phyloP scores from a whole-genome alignment of 495 filamentous ascomycete genomes.

The Emericellopsis terricola region DNA sequence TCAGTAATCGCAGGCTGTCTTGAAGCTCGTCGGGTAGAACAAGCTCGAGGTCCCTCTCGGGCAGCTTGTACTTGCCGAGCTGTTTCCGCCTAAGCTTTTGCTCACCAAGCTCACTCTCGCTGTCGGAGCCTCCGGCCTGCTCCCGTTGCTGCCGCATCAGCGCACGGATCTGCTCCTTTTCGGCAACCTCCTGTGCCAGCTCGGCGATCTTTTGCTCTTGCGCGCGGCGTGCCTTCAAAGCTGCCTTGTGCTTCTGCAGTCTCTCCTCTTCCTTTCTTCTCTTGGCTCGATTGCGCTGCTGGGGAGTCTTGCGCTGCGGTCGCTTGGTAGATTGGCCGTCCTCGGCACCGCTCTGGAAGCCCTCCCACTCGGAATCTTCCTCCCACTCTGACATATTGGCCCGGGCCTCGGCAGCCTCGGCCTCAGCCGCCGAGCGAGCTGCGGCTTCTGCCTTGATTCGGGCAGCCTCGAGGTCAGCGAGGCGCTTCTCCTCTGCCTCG shows the following conservation, averaged over 20 bases:
- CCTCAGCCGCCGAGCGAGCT: conserved; percentile 37
- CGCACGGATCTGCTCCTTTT: conserved; percentile 30
- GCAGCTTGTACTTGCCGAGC: conserved; percentile 61
- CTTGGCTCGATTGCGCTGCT: conserved; percentile 72
- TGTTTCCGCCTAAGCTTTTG: conserved; percentile 54
- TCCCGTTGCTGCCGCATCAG: conserved; percentile 16
- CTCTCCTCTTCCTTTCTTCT: conserved; percentile 74
- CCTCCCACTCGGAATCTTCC: conserved; percentile 80
- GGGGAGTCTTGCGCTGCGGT: conserved; percentile 65
- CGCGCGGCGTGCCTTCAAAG: conserved; percentile 47
- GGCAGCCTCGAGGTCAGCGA: conserved; percentile 48
- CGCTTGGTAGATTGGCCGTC: conserved; percentile 46
- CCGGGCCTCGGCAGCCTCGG: conserved; percentile 44
- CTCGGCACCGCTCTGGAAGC: conserved; percentile 45
- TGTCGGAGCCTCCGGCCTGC: conserved; percentile 5
- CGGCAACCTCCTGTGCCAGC: conserved; percentile 42
- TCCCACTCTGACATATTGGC: conserved; percentile 54
- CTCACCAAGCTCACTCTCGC: conserved; percentile 31
- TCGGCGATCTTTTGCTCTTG: conserved; percentile 48
- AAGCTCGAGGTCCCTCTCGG: conserved; percentile 66
- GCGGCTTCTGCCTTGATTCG: conserved; percentile 30
- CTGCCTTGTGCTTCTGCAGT: conserved; percentile 46
- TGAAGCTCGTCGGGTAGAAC: conserved; percentile 87
- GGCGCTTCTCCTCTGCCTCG: conserved; percentile 58
- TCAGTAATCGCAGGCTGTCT: conserved; percentile 72